phyloP scores from a whole-genome alignment of 441 rosid genomes.

The Erysimum cheiri region DNA sequence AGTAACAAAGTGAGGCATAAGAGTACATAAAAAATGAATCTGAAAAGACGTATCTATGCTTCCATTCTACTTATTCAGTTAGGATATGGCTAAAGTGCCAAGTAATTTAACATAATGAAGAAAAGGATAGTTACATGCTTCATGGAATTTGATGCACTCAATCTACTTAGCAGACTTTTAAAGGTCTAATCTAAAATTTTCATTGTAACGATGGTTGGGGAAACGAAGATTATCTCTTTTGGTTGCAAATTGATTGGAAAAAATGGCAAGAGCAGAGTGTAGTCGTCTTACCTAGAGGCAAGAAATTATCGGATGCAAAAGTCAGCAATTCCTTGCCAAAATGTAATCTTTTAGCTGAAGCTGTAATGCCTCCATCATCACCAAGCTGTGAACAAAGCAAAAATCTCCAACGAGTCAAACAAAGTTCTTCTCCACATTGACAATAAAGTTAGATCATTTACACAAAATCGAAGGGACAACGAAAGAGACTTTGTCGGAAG shows the following conservation, averaged over 20 bases:
- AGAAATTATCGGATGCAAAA: constrained; percentile 69
- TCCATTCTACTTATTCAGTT: background rate
- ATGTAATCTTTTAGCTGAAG: constrained; percentile 36
- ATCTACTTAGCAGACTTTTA: background rate
- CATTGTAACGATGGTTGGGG: background rate
- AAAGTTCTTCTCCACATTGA: background rate
- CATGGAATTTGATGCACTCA: background rate
- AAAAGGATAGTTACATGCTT: background rate
- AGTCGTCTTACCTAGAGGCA: constrained; percentile 67
- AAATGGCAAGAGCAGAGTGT: background rate
- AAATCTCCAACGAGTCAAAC: constrained; percentile 10
- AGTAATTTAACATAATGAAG: background rate
- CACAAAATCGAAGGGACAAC: background rate
- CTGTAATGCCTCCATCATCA: constrained; percentile 43
- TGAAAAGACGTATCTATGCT: background rate
- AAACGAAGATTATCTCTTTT: background rate
- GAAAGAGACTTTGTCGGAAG: constrained; percentile 51
- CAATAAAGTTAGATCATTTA: background rate
- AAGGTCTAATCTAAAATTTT: background rate
- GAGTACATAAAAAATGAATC: background rate
- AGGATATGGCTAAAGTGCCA: background rate
- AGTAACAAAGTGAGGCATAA: constrained; percentile 12
- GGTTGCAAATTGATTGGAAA: background rate
- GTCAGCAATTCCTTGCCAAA: constrained; percentile 59
- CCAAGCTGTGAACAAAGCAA: constrained; percentile 48